A percentile compares a stretch with the other conserved stretches of the same genome.
phyloP scores from a whole-genome alignment of 768 basidiomycete genomes.

The Rhizopogon vesiculosus region DNA sequence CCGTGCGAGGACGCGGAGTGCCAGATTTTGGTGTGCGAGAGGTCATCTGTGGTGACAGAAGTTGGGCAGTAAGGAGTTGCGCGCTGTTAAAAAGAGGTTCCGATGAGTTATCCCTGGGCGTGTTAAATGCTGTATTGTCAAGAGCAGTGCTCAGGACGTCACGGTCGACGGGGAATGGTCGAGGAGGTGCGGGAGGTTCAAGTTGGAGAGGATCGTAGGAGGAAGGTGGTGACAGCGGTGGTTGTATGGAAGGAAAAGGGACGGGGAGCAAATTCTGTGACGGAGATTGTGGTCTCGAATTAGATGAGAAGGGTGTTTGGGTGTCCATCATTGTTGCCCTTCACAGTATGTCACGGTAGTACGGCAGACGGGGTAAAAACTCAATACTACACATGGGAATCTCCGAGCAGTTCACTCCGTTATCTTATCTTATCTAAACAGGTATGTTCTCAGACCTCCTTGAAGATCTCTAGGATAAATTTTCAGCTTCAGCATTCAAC shows the following conservation, averaged over 20 bases:
- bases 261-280: slow-evolving; percentile 2
- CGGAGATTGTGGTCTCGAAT: slow-evolving; percentile 9
- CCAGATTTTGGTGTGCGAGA: slow-evolving; percentile 26
- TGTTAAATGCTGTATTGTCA: neutral
- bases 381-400: slow-evolving; percentile 5
- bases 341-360: slow-evolving; percentile 2
- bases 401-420: neutral
- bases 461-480: too few relatives aligned
- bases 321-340: slow-evolving; percentile 11
- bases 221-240: neutral
- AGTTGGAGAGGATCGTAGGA: slow-evolving; percentile 1
- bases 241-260: slow-evolving; percentile 1
- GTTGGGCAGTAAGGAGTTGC: neutral
- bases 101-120: neutral
- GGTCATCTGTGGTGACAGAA: slow-evolving; percentile 5
- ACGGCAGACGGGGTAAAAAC: slow-evolving; percentile 10
- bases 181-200: neutral
- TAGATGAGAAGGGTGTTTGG: slow-evolving; percentile 9
- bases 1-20: slow-evolving; percentile 37
- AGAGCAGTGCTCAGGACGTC: slow-evolving; percentile 1
- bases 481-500: too few relatives aligned
- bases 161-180: neutral
- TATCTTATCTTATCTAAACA: slow-evolving; percentile 3
- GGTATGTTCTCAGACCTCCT: too few relatives aligned
- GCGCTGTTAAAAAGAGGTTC: neutral